Evolutionary conservation across 345 rosid species (phyloP).

Genomic region (Rhizophora apiculata): DNA sequence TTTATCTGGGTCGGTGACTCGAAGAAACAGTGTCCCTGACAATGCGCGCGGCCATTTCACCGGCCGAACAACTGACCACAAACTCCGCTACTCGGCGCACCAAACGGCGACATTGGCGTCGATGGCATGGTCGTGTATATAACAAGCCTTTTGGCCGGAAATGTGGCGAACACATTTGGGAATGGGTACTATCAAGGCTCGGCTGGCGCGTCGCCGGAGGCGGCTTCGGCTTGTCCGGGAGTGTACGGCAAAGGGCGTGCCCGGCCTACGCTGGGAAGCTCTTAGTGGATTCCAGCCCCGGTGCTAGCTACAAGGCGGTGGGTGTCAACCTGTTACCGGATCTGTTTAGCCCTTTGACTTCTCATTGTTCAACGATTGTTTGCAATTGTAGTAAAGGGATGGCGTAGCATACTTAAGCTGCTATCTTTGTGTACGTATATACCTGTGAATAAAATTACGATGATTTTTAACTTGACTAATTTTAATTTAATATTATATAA

Average conservation of each 20-base stretch:
- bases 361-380: conserved; percentile 31
- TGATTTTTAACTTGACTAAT: too few species aligned
- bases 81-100: conserved; percentile 29
- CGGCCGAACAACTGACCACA: conserved; percentile 51
- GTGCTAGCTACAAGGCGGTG: conserved; percentile 39
- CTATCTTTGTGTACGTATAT: background rate
- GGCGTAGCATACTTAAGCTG: background rate
- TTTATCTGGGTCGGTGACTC: conserved; percentile 45
- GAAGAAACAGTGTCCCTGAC: conserved; percentile 38
- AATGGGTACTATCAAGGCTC: conserved; percentile 33
- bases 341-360: conserved; percentile 34
- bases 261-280: conserved; percentile 26
- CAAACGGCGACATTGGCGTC: conserved; percentile 41
- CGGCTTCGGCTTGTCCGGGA: conserved; percentile 39
- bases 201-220: conserved; percentile 25
- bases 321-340: conserved; percentile 39
- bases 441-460: too few species aligned
- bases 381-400: background rate
- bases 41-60: too few species aligned
- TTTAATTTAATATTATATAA: too few species aligned
- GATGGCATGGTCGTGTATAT: conserved; percentile 45
- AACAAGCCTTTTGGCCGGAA: conserved; percentile 35
- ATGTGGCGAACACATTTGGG: conserved; percentile 39
- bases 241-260: conserved; percentile 36
- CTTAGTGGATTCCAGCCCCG: conserved; percentile 22